These are phyloP conservation scores for Chaetomium sp. DNA, from an alignment of 2,329 filamentous ascomycete genomes.

Conservation along the genomic window DNA sequence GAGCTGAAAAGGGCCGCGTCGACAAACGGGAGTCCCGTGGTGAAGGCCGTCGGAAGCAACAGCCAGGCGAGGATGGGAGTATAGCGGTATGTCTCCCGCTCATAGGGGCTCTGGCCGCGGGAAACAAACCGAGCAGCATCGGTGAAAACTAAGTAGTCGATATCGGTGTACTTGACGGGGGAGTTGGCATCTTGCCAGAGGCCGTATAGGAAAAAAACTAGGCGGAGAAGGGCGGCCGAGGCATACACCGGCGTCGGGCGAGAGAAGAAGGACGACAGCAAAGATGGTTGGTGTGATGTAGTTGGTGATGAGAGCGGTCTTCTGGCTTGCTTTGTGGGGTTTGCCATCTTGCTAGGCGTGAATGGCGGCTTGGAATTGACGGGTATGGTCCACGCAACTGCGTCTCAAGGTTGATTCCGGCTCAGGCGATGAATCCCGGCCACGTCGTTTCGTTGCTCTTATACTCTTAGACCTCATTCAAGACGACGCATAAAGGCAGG, in stretches of 20 bases:
- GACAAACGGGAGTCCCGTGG: constrained; percentile 27
- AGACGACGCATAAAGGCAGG: too few species aligned
- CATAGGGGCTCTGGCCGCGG: constrained; percentile 68
- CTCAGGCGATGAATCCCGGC: too few species aligned
- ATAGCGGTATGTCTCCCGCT: constrained; percentile 91
- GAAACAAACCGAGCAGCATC: constrained; percentile 78
- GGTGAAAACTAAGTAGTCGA: constrained; percentile 98
- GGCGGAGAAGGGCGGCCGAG: constrained; percentile 58
- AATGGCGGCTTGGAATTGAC: too few species aligned
- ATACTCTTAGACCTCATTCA: too few species aligned
- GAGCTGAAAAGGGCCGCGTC: constrained; percentile 61
- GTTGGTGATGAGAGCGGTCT: neutral
- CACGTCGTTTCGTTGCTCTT: too few species aligned
- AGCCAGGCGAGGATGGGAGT: constrained; percentile 91
- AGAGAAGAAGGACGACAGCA: constrained; percentile 30
- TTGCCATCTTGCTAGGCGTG: constrained; percentile 3
- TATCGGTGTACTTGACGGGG: constrained; percentile 95
- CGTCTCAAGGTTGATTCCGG: too few species aligned
- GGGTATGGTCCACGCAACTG: too few species aligned
- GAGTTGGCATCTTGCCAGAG: constrained; percentile 88
- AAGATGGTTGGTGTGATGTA: constrained; percentile 5
- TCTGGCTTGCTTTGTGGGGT: neutral
- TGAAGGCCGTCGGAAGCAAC: constrained; percentile 67
- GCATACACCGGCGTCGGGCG: constrained; percentile 46
- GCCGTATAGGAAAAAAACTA: constrained; percentile 74